Conservation (phyloP, 768 basidiomycete genomes). For the Chiua virens region DNA sequence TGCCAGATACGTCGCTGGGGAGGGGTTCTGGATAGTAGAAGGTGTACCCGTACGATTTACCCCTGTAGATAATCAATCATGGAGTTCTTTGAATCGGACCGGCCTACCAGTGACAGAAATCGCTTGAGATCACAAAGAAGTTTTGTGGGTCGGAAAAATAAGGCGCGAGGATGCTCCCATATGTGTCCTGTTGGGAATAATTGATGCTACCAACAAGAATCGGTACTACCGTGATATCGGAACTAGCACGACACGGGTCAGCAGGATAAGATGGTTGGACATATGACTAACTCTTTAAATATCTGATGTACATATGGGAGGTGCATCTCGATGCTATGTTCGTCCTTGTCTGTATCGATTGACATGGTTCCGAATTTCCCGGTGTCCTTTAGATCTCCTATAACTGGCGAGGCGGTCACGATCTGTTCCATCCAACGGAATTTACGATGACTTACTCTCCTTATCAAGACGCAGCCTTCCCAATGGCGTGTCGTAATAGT, state of each 20-base stretch:
- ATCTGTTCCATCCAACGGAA: neutral
- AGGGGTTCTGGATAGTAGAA: conserved; percentile 75
- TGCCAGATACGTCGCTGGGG: conserved; percentile 43
- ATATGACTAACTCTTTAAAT: conserved; percentile 65
- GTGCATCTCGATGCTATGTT: conserved; percentile 99
- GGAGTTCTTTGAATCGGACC: neutral
- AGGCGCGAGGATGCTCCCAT: conserved; percentile 73
- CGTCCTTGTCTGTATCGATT: conserved; percentile 76
- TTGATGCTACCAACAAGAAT: conserved; percentile 84
- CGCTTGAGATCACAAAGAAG: conserved; percentile 88
- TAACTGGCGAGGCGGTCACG: conserved; percentile 12
- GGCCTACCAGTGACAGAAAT: conserved; percentile 95
- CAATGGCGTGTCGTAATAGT: conserved; percentile 79
- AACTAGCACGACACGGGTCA: conserved; percentile 36
- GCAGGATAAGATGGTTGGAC: neutral
- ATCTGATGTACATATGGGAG: conserved; percentile 86
- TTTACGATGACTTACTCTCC: conserved; percentile 55
- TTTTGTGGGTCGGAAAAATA: conserved; percentile 79
- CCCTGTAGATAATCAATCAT: conserved; percentile 48
- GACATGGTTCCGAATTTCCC: conserved; percentile 67
- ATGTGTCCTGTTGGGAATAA: conserved; percentile 55
- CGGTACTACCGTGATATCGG: conserved; percentile 82
- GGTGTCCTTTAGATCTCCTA: conserved; percentile 12
- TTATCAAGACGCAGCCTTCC: conserved; percentile 79
- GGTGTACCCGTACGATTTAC: conserved; percentile 82